Evolutionary conservation across 345 rosid species (phyloP).

Genomic region (Stellera chamaejasme): DNA sequence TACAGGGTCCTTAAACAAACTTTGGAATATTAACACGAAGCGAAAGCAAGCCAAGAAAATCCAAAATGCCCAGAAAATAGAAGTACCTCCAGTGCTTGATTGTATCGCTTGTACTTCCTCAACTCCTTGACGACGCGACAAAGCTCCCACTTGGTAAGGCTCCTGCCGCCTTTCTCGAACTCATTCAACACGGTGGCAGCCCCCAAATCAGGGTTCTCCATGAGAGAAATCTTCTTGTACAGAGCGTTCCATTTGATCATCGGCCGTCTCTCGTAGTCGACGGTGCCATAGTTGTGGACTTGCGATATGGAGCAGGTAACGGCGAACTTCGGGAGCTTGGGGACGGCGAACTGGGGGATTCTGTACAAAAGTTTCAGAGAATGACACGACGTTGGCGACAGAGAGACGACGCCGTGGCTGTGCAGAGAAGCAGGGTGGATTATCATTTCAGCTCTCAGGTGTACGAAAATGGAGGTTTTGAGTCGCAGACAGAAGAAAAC

Average conservation of each 20-base stretch:
- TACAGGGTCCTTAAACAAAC: neutral
- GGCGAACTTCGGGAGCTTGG: constrained; percentile 10
- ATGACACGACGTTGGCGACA: constrained; percentile 38
- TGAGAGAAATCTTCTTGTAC: constrained; percentile 63
- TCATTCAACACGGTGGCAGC: constrained; percentile 57
- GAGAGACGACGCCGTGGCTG: constrained; percentile 28
- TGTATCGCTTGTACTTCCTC: constrained; percentile 66
- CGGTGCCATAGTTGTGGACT: constrained; percentile 62
- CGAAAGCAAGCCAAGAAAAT: neutral
- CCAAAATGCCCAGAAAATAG: neutral
- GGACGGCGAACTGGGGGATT: neutral
- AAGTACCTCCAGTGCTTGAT: constrained; percentile 77
- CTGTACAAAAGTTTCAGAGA: constrained; percentile 25
- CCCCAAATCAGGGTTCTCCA: constrained; percentile 76
- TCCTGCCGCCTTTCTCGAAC: constrained; percentile 63
- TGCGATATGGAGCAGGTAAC: constrained; percentile 52
- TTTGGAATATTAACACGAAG: neutral
- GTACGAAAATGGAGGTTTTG: no score
- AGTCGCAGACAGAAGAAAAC: no score
- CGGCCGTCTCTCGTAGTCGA: constrained; percentile 72
- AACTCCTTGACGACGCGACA: constrained; percentile 83
- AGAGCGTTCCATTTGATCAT: constrained; percentile 64
- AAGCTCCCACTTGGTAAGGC: constrained; percentile 82
- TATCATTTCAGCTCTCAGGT: constrained; percentile 25
- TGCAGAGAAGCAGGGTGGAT: constrained; percentile 49